phyloP scores from a whole-genome alignment of 441 rosid species.

The Populus trichocarpa region DNA sequence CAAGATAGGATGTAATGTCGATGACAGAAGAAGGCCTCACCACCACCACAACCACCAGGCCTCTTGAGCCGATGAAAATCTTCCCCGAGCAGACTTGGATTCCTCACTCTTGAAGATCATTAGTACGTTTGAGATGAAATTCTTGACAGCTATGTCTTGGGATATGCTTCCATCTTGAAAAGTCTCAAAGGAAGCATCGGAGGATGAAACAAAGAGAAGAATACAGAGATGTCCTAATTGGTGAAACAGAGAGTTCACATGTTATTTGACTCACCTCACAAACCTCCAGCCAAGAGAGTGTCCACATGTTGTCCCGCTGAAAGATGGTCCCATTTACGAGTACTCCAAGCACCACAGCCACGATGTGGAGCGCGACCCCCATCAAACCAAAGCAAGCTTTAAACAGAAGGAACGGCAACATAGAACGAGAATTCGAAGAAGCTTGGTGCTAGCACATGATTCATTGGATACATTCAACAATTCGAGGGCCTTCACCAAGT shows the following conservation, averaged over 20 bases:
- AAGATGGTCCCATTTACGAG: constrained; percentile 26
- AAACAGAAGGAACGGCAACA: constrained; percentile 4
- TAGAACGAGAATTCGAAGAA: neutral
- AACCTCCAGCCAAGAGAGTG: constrained; percentile 20
- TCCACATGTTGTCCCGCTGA: constrained; percentile 20
- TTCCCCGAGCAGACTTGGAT: neutral
- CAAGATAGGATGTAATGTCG: neutral
- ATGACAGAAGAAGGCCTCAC: neutral
- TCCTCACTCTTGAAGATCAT: neutral
- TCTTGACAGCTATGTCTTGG: neutral
- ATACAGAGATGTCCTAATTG: constrained; percentile 22
- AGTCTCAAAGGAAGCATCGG: neutral
- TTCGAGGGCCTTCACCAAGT: neutral
- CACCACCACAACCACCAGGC: neutral
- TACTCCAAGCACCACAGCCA: constrained; percentile 4
- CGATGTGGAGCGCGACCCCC: neutral
- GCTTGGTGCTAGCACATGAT: neutral
- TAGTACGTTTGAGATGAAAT: neutral
- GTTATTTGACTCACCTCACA: constrained; percentile 17
- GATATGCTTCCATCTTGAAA: neutral
- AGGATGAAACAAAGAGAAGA: constrained; percentile 21
- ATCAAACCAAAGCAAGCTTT: constrained; percentile 11
- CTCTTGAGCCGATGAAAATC: neutral
- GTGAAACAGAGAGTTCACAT: constrained; percentile 21
- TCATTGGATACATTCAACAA: neutral